Evolutionary conservation across 768 basidiomycete genomes (phyloP), one percentile per base, ranked within the genome.

Genomic region (Ephemerocybe angulata): DNA sequence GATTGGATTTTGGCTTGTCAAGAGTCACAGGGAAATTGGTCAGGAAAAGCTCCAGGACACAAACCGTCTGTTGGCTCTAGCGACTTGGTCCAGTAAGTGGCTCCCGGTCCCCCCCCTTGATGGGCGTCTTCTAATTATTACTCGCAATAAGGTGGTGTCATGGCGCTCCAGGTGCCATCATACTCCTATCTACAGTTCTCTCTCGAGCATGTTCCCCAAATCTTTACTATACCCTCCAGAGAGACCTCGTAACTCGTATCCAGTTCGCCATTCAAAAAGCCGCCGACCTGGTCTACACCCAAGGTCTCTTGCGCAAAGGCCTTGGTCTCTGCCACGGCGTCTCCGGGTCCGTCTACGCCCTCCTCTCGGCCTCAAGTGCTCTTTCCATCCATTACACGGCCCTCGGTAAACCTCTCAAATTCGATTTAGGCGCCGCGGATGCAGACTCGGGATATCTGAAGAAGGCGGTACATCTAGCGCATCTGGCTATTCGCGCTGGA

Each of bases 251-350:
- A 33, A 56, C 60, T 1, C 70, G 64, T 15, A 59, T 78, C 2
- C 56, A 63, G 12, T 53, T 59, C 3, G 67, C 81, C 2, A 59
- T 81, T 1, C 62, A 65, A 13, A 69, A 67, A 11, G 80, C 73
- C 12, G 77, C 76, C 7, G 62, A 62, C 1, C 60, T 80, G 8
- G 73, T 82, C 13, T 82, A 83, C 58, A 61, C 67, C 8, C 71
- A 68, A 5, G 83, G 83, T 0, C 61, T 83, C 7, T 71, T 83
- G 17, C 72, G 72, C 3, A 85, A 84, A 63, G 83, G 83, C 11
- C 66, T 83, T n/a, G 82, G 83, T 0, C 68, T 84, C 11, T 85
- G 83, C 60, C 82, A 85, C 58, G 83, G 83, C 4, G 73, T 79
- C 4, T 79, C 72, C 8, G 82, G 83, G 3, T 76, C 70, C n/a